Conservation (phyloP, 148 eudicot species). For the Persicaria tinctoria region DNA sequence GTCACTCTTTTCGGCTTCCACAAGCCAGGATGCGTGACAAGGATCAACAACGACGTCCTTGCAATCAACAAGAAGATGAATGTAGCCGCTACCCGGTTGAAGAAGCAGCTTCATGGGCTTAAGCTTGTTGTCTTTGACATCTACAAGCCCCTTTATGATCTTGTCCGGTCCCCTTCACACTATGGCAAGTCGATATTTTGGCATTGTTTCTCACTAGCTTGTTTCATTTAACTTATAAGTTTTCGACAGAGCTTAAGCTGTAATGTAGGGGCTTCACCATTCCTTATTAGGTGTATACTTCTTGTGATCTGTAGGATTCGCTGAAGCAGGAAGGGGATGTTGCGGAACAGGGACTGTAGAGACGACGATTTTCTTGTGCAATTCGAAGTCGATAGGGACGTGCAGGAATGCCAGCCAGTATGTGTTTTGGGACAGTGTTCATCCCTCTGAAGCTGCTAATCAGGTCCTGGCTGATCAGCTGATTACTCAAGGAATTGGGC, state of each 20-base stretch:
- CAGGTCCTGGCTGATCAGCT: conserved; percentile 68
- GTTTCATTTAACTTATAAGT: too few species aligned
- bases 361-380: conserved; percentile 76
- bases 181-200: conserved; percentile 33
- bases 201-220: too few species aligned
- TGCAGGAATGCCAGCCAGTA: conserved; percentile 75
- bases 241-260: too few species aligned
- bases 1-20: conserved; percentile 60
- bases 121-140: conserved; percentile 77
- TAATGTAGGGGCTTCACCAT: too few species aligned
- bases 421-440: conserved; percentile 97
- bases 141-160: conserved; percentile 67
- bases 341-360: conserved; percentile 91
- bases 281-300: not conserved
- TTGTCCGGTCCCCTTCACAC: conserved; percentile 51
- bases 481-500: conserved; percentile 48
- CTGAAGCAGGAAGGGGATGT: conserved; percentile 77
- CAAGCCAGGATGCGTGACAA: conserved; percentile 54
- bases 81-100: conserved; percentile 46
- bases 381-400: conserved; percentile 66
- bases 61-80: conserved; percentile 75
- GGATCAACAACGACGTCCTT: conserved; percentile 61
- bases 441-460: conserved; percentile 91
- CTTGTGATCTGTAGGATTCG: conserved; percentile 43
- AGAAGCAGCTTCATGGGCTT: conserved; percentile 59